These are phyloP conservation scores for peach (Prunus persica) DNA, from an alignment of 306 rosid genomes.

Conservation along the genomic window DNA sequence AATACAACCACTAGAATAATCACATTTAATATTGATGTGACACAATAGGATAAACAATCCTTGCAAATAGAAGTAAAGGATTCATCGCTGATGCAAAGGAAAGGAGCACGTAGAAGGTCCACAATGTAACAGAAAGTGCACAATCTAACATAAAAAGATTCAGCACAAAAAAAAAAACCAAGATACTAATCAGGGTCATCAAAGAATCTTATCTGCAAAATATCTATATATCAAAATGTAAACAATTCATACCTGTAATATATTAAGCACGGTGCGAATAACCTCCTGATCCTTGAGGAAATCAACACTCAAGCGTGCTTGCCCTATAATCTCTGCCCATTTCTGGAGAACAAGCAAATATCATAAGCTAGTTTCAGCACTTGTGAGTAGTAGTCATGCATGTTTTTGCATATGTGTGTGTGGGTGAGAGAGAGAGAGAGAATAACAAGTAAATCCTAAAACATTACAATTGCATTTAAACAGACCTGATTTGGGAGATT, in stretches of 20 bases:
- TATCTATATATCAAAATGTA: not conserved
- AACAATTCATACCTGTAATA: constrained; percentile 66
- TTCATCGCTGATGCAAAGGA: not conserved
- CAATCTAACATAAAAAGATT: not conserved
- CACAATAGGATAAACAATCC: not conserved
- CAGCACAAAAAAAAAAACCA: not conserved
- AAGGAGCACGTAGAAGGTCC: not conserved
- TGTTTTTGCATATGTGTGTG: not conserved
- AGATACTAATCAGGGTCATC: not conserved
- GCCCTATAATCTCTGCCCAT: constrained; percentile 93
- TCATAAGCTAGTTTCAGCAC: not conserved
- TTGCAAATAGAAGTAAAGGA: not conserved
- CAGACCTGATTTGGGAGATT: constrained; percentile 86
- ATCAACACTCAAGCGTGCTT: constrained; percentile 86
- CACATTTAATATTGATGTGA: not conserved
- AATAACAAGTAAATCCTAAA: not conserved
- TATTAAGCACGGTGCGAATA: constrained; percentile 87
- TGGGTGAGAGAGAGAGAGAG: not conserved
- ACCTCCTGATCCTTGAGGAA: constrained; percentile 86
- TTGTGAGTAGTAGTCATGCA: not conserved
- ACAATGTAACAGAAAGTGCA: not conserved
- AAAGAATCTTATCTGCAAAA: not conserved
- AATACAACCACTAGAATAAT: not conserved
- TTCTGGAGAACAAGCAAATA: constrained; percentile 46
- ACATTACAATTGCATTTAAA: not conserved